phyloP scores from a whole-genome alignment of 495 filamentous ascomycete genomes.

The Podospora fimiseda region DNA sequence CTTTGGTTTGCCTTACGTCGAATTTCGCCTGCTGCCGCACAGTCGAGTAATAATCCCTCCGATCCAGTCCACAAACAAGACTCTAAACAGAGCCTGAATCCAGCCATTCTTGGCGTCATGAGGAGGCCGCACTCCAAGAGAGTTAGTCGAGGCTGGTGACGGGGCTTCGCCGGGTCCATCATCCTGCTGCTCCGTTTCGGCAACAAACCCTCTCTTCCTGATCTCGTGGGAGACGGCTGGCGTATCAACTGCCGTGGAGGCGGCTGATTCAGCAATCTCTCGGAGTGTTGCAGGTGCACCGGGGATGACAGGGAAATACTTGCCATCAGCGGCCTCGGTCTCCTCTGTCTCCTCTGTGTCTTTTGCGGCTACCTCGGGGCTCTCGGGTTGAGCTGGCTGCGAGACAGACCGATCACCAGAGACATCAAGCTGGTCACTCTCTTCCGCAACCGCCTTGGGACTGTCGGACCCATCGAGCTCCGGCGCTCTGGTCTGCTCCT shows the following conservation, averaged over 20 bases:
- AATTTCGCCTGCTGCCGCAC: conserved; percentile 54
- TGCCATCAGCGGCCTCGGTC: background rate
- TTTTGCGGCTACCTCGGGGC: too few species aligned
- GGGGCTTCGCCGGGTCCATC: background rate
- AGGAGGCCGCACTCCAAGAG: conserved; percentile 7
- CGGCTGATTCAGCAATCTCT: background rate
- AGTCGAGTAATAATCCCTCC: conserved; percentile 24
- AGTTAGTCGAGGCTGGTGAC: conserved; percentile 8
- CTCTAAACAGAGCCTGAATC: conserved; percentile 23
- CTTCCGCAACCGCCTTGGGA: too few species aligned
- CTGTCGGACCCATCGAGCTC: too few species aligned
- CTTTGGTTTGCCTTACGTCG: conserved; percentile 45
- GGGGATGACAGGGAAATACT: background rate
- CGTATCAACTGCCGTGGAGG: background rate
- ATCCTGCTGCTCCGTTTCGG: background rate
- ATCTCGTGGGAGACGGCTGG: background rate
- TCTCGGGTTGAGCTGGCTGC: too few species aligned
- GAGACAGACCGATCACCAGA: too few species aligned
- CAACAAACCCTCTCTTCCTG: conserved; percentile 10
- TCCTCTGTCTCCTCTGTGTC: conserved; percentile 3
- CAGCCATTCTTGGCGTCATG: conserved; percentile 18
- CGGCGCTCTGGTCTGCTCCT: too few species aligned
- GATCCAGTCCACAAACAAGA: conserved; percentile 29
- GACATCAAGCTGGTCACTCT: too few species aligned
- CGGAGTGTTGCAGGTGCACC: background rate